Percentiles rank a stretch among this genome's conserved stretches.
Evolutionary conservation across 2,329 filamentous ascomycete species (phyloP).

Genomic region (Xylariaceae sp.): DNA sequence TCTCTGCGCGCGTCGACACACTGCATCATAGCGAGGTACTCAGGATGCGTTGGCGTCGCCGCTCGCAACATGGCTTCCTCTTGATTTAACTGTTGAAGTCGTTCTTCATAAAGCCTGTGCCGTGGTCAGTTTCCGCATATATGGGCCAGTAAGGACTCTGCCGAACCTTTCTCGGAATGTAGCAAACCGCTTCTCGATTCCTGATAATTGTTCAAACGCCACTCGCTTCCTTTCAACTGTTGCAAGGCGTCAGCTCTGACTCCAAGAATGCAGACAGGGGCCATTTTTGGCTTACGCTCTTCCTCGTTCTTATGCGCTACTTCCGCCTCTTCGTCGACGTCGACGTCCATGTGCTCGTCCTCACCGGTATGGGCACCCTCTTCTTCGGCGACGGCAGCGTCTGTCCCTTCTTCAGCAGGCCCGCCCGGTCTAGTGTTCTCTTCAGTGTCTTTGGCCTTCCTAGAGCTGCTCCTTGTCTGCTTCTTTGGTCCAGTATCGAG

Average conservation of each 20-base stretch:
- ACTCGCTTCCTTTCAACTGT: conserved; percentile 74
- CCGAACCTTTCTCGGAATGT: conserved; percentile 70
- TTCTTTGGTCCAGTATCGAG: conserved; percentile 18
- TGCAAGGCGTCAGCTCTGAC: conserved; percentile 22
- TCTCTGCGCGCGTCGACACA: conserved; percentile 76
- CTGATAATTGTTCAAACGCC: conserved; percentile 70
- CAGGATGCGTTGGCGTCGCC: conserved; percentile 69
- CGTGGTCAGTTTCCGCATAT: conserved; percentile 11
- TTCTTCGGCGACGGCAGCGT: conserved; percentile 28
- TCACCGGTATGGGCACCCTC: conserved; percentile 42
- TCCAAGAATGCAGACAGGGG: too few relatives aligned
- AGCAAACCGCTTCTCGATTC: conserved; percentile 83
- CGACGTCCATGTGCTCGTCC: conserved; percentile 46
- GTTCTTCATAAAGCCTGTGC: conserved; percentile 75
- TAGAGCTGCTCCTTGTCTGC: conserved; percentile 28
- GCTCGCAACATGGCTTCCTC: conserved; percentile 56
- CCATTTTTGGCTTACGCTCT: conserved; percentile 57
- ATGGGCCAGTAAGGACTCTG: neutral
- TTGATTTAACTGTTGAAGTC: conserved; percentile 70
- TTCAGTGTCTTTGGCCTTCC: conserved; percentile 23
- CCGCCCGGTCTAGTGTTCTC: conserved; percentile 12
- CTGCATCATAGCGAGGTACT: conserved; percentile 83
- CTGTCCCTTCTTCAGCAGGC: conserved; percentile 24
- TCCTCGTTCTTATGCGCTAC: conserved; percentile 54
- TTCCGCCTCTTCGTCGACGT: conserved; percentile 53